These are phyloP conservation scores for Phytomonas francai DNA, from an alignment of 208 protist genomes.

Conservation along the genomic window DNA sequence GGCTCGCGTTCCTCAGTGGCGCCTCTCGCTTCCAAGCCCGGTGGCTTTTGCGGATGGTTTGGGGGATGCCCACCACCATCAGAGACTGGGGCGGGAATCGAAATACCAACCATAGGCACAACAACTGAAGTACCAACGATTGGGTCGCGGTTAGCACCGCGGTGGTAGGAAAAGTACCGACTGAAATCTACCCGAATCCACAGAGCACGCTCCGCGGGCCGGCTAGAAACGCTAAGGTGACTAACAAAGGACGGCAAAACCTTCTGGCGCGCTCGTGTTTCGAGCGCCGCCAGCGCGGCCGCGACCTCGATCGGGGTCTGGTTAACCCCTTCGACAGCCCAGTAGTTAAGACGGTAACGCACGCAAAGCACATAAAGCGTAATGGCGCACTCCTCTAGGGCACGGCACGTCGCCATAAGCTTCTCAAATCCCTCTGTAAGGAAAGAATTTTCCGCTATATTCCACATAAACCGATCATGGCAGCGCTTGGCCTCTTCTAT, in stretches of 20 bases:
- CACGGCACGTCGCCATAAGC: constrained; percentile 39
- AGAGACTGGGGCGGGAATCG: too few relatives aligned
- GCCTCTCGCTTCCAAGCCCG: background rate
- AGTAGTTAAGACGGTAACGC: constrained; percentile 58
- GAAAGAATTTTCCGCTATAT: constrained; percentile 59
- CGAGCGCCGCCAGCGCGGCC: constrained; percentile 50
- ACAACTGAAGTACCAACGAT: background rate
- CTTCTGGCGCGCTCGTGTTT: constrained; percentile 56
- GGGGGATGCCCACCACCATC: too few relatives aligned
- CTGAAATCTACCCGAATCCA: constrained; percentile 82
- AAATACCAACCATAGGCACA: background rate
- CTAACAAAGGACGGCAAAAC: constrained; percentile 53
- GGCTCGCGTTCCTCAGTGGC: too few relatives aligned
- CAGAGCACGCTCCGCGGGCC: constrained; percentile 49
- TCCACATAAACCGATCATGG: constrained; percentile 75
- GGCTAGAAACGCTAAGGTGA: constrained; percentile 41
- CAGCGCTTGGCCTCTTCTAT: constrained; percentile 66
- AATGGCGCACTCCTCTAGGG: constrained; percentile 26
- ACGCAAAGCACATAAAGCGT: constrained; percentile 54
- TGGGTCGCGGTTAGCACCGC: background rate
- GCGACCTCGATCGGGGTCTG: constrained; percentile 55
- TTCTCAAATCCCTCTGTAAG: constrained; percentile 42
- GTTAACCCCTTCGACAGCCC: constrained; percentile 57
- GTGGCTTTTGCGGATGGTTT: background rate
- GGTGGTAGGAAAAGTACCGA: constrained; percentile 40